Evolutionary conservation across 805 yeast genomes (phyloP).

Genomic region (Komagataella populi): DNA sequence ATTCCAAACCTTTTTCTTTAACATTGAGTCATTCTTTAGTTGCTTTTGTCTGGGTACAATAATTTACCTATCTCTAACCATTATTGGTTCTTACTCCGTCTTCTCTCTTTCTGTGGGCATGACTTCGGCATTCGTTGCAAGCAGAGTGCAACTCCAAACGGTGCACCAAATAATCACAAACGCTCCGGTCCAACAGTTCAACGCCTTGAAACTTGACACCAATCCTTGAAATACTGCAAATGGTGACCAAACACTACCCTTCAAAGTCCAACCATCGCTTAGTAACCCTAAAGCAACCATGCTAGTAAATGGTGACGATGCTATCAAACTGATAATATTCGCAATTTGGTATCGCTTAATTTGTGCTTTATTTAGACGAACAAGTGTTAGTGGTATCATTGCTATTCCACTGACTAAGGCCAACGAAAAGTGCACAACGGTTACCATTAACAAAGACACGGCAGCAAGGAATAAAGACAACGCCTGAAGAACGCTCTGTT

Average conservation of each 20-base stretch:
- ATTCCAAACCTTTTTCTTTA: too few species aligned
- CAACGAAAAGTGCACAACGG: constrained; percentile 76
- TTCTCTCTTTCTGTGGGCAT: background rate
- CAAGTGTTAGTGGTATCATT: constrained; percentile 64
- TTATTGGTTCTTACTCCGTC: background rate
- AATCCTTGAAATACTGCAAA: constrained; percentile 34
- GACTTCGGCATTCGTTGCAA: background rate
- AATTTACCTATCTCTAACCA: background rate
- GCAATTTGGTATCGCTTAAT: constrained; percentile 4
- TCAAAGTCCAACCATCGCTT: constrained; percentile 4
- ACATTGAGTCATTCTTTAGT: too few species aligned
- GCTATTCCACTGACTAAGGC: constrained; percentile 58
- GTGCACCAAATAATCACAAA: constrained; percentile 60
- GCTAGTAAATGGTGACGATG: constrained; percentile 19
- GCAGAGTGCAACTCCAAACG: background rate
- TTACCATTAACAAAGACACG: constrained; percentile 53
- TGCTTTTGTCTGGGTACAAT: too few species aligned
- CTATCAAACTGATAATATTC: constrained; percentile 11
- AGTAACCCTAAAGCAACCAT: constrained; percentile 13
- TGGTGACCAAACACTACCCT: constrained; percentile 15
- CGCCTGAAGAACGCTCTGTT: constrained; percentile 11
- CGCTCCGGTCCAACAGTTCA: constrained; percentile 81
- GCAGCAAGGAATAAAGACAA: constrained; percentile 42
- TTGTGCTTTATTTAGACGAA: constrained; percentile 21
- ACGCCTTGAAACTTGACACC: constrained; percentile 49